A percentile compares a stretch with the other conserved stretches of the same genome.
Evolutionary conservation across 2,329 filamentous ascomycete genomes (phyloP).

Genomic region (Cryphonectria parasitica): DNA sequence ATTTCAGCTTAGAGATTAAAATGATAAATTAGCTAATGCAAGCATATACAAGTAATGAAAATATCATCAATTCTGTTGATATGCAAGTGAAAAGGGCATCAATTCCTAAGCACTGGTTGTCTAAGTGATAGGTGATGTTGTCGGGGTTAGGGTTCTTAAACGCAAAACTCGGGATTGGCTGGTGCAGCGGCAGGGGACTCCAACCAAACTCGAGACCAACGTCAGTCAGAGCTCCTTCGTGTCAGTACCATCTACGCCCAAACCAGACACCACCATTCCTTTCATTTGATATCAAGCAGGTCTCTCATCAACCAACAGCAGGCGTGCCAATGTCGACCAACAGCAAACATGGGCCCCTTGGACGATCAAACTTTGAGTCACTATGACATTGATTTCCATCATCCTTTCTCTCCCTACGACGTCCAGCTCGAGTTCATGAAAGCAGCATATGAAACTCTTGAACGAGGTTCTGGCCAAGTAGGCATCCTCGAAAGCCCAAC

Average conservation of each 20-base stretch:
- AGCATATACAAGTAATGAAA: too few species aligned
- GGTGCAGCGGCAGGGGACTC: background rate
- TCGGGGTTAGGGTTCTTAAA: background rate
- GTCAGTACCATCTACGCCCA: background rate
- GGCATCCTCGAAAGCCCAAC: slow-evolving; percentile 95
- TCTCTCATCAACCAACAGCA: background rate
- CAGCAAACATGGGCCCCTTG: slow-evolving; percentile 14
- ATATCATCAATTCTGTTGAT: too few species aligned
- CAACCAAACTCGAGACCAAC: background rate
- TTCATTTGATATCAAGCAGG: background rate
- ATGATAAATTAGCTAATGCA: too few species aligned
- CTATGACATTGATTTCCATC: slow-evolving; percentile 69
- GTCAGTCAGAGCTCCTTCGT: background rate
- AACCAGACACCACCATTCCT: background rate
- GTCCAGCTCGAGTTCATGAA: slow-evolving; percentile 91
- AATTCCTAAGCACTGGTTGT: background rate
- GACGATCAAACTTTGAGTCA: slow-evolving; percentile 2
- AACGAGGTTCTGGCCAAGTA: slow-evolving; percentile 71
- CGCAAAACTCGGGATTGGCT: background rate
- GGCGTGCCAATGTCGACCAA: background rate
- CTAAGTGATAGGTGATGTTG: background rate
- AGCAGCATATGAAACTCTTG: slow-evolving; percentile 76
- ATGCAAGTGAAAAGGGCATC: background rate
- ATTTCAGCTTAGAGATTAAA: too few species aligned
- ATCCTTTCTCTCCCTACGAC: slow-evolving; percentile 84